Conservation (phyloP, 2,329 filamentous ascomycete species). For the Diaporthe destruens region DNA sequence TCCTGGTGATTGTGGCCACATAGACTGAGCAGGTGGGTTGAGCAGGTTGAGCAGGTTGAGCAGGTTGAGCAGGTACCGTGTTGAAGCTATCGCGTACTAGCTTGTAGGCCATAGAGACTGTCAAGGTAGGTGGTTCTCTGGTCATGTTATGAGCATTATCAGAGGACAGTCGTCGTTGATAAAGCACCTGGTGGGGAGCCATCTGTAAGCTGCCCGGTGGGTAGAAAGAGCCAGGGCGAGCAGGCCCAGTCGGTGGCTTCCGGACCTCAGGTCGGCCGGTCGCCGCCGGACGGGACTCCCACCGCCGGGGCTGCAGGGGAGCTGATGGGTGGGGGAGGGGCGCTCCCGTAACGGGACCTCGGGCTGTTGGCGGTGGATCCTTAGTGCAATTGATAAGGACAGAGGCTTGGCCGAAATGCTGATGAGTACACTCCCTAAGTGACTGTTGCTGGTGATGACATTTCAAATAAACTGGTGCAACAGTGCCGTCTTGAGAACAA, state of each 20-base stretch:
- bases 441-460: neutral
- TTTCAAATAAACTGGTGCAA: neutral
- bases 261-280: conserved; percentile 26
- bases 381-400: conserved; percentile 24
- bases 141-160: neutral
- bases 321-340: neutral
- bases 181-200: neutral
- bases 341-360: conserved; percentile 27
- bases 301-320: conserved; percentile 4
- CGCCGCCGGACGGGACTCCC: conserved; percentile 30
- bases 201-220: no score
- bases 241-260: conserved; percentile 25
- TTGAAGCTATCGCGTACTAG: neutral
- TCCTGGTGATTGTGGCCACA: no score
- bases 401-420: neutral
- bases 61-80: no score
- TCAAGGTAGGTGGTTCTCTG: neutral
- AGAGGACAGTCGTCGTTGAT: neutral
- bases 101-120: neutral
- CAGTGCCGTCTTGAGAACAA: neutral
- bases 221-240: neutral
- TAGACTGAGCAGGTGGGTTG: no score
- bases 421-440: neutral
- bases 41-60: no score
- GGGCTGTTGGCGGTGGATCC: conserved; percentile 23